Evolutionary conservation across 192 early-diverging fungal species (phyloP).

Genomic region (Ambispora gerdemannii): DNA sequence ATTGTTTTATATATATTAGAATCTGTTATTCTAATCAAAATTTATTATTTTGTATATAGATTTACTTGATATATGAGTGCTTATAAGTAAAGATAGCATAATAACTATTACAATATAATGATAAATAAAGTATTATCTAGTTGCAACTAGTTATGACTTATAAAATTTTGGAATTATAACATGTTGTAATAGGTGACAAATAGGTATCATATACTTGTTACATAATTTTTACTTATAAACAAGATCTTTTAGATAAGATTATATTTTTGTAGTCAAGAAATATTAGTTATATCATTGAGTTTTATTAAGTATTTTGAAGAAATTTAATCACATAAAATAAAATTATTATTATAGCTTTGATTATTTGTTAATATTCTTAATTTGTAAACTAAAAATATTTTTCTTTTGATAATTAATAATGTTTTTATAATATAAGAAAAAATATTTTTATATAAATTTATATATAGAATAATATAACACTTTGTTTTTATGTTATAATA

Average conservation of each 20-base stretch:
- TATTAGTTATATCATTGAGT: conserved; percentile 21
- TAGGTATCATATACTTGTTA: too few relatives aligned
- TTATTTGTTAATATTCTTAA: not conserved
- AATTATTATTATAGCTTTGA: not conserved
- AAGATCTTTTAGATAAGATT: conserved; percentile 20
- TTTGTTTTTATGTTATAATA: too few relatives aligned
- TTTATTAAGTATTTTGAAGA: not conserved
- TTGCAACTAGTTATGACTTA: too few relatives aligned
- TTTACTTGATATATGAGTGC: conserved; percentile 23
- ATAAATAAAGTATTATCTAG: too few relatives aligned
- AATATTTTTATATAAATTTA: not conserved
- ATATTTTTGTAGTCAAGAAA: conserved; percentile 19
- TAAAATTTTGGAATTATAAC: too few relatives aligned
- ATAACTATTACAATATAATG: too few relatives aligned
- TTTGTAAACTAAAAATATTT: too few relatives aligned
- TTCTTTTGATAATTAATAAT: not conserved
- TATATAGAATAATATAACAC: too few relatives aligned
- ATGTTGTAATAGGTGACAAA: too few relatives aligned
- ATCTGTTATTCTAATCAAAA: not conserved
- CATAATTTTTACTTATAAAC: too few relatives aligned
- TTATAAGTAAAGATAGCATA: too few relatives aligned
- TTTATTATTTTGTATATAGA: not conserved
- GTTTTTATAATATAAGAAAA: not conserved
- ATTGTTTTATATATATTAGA: conserved; percentile 11
- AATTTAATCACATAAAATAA: not conserved